phyloP scores from a whole-genome alignment of 768 basidiomycete species.

The Holtermanniella nyarrowii region DNA sequence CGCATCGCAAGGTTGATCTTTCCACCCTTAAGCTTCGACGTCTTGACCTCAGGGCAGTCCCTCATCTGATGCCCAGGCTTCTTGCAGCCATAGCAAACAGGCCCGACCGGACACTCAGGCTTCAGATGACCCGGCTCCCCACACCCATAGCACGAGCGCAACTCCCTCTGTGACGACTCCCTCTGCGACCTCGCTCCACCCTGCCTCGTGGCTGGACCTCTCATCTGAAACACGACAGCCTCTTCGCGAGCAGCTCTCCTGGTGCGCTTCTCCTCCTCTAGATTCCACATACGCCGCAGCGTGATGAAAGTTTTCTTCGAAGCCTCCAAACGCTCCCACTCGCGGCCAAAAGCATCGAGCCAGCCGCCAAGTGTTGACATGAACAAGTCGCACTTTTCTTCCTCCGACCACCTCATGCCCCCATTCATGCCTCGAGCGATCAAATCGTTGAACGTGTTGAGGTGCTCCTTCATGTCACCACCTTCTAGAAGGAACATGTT shows the following conservation, averaged over 20 bases:
- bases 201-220: too few species aligned
- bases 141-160: neutral
- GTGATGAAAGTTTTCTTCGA: neutral
- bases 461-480: neutral
- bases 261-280: neutral
- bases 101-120: neutral
- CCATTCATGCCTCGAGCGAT: neutral
- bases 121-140: neutral
- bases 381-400: neutral
- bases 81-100: too few species aligned
- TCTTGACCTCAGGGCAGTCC: too few species aligned
- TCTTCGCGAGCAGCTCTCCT: neutral
- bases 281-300: neutral
- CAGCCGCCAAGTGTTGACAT: neutral
- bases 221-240: neutral
- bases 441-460: neutral
- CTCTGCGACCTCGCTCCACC: neutral
- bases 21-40: too few species aligned
- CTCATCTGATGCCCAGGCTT: too few species aligned
- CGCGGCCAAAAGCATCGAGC: neutral
- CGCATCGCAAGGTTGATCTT: too few species aligned
- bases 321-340: neutral
- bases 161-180: neutral
- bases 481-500: neutral
- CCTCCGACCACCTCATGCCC: neutral